Percentiles rank a stretch among this genome's conserved stretches.
phyloP scores from a whole-genome alignment of 1,284 basidiomycete species.

The Neonothopanus nambi region DNA sequence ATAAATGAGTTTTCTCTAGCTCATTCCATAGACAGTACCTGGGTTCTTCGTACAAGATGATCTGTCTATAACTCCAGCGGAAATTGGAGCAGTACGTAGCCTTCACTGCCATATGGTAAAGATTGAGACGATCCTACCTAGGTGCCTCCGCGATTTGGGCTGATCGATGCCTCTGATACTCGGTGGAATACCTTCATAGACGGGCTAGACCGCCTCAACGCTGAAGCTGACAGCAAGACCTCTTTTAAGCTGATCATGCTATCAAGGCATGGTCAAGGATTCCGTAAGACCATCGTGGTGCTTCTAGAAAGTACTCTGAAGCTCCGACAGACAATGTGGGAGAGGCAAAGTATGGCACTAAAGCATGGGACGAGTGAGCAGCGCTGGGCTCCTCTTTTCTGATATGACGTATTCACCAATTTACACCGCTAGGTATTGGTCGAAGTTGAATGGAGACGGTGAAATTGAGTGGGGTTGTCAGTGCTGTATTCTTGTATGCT shows the following conservation, averaged over 20 bases:
- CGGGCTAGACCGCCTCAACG: slow-evolving; percentile 47
- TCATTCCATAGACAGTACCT: slow-evolving; percentile 30
- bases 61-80: slow-evolving; percentile 17
- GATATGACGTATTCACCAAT: background rate
- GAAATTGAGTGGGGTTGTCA: slow-evolving; percentile 78
- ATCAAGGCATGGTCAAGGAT: slow-evolving; percentile 74
- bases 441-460: slow-evolving; percentile 68
- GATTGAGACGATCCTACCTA: slow-evolving; percentile 23
- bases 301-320: background rate
- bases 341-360: slow-evolving; percentile 67
- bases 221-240: slow-evolving; percentile 31
- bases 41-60: slow-evolving; percentile 42
- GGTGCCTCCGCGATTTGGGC: slow-evolving; percentile 63
- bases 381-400: background rate
- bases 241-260: slow-evolving; percentile 66
- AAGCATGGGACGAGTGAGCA: slow-evolving; percentile 60
- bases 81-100: slow-evolving; percentile 19
- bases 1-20: background rate
- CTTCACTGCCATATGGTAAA: background rate
- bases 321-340: slow-evolving; percentile 67
- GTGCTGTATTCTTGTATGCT: slow-evolving; percentile 29
- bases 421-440: slow-evolving; percentile 54
- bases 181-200: slow-evolving; percentile 55
- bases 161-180: slow-evolving; percentile 49
- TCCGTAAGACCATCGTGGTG: slow-evolving; percentile 43